Base-by-base conservation (phyloP, 2,329 filamentous ascomycete species). In the Periconia sp. region DNA sequence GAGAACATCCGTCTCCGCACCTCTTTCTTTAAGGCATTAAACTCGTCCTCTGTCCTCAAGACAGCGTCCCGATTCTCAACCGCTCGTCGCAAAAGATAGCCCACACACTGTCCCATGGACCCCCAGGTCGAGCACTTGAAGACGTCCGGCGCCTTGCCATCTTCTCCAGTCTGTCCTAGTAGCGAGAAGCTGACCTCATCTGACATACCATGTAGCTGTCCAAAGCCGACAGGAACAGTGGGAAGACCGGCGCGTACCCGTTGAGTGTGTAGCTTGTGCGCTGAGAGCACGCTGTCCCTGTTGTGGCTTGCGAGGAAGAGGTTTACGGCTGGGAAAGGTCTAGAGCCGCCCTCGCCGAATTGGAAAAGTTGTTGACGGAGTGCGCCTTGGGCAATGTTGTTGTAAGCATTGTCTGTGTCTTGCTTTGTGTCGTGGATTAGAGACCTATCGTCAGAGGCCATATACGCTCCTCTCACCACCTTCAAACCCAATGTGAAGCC, bases 161-260 rank as follows among this genome's bases (percentile, higher is more conserved):
- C 48, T 4, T 41, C 50, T 8, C 46, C 48, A 24, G 47, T 54
- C 43, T 65, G 51, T 5, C 51, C 51, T 26, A 66, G 42, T 12
- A 69, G 41, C 18, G 63, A 73, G 46, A 80, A 79, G 49, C 87
- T 91, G 34, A 96, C 84, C 65, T 96, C 92, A 58, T 96, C 92
- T 1, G 92, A 92, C 92, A 97, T 97, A 23, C 92, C 92, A 74
- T 94, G 88, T 1, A 96, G 81, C 72, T 96, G 92, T 2, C 87
- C 88, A 66, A 88, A 91, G 3, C 71, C 69, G n/a, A 82, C 70
- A 1, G 76, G 72, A 1, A 80, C 75, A 4, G 74, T 73, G 2
- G 69, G 62, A 22, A 79, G 61, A 9, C 73, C 73, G 12, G 56
- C 56, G 16, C 51, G 50, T 10, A 45, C 21, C 0, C 66, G 66